Base-by-base conservation (phyloP, 305 asterid species). In the Rubia peregrina region DNA sequence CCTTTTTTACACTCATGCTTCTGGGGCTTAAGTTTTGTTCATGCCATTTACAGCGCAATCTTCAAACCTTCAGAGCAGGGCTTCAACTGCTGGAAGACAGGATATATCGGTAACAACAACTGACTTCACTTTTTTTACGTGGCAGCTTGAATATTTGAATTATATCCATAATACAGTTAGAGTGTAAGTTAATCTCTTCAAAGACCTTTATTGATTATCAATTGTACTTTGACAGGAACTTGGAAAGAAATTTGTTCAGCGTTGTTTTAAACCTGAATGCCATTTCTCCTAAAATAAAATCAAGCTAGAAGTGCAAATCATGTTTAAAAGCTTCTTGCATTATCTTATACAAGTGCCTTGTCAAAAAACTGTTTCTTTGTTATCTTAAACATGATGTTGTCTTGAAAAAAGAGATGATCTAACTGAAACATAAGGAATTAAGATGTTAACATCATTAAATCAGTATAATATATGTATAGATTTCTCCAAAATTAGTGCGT, bases 81-180 rank as follows among this genome's bases (percentile, higher is more conserved):
- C 98, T 92, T 85, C 99, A 89, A 83, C 89, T 95, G 77, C 91
- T 92, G 71, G 99, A 95, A 77, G 99, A 95, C 82, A 92, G 97
- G 78, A 86, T 95, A 85, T 95, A 89, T 75, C 84, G 99, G 99
- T 92, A 86, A 59, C 66, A 9, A 60, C 48, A 24, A 2, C 70
- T 61, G 63, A 21, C 44, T 62, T 46, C 62, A 14, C 42, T 7
- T 0, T 17, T 44, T 68, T 22, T 9, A 21, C 56, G 38, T 56
- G 12, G 55, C 65, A 38, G 17, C 46, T 40, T 17, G 26, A 40
- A 0, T n/a, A 19, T 7, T 1, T 21, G 63, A 38, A 55, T 22
- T 49, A 65, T 56, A 24, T 56, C 51, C 26, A 17, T 6, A 43
- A 56, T 12, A 42, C 67, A 12, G 6, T 22, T 12, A 9, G 17